Percentiles rank a stretch among this genome's conserved stretches.
These are phyloP conservation scores for Hygrocybe punicea DNA, from an alignment of 768 basidiomycete genomes.

Conservation along the genomic window DNA sequence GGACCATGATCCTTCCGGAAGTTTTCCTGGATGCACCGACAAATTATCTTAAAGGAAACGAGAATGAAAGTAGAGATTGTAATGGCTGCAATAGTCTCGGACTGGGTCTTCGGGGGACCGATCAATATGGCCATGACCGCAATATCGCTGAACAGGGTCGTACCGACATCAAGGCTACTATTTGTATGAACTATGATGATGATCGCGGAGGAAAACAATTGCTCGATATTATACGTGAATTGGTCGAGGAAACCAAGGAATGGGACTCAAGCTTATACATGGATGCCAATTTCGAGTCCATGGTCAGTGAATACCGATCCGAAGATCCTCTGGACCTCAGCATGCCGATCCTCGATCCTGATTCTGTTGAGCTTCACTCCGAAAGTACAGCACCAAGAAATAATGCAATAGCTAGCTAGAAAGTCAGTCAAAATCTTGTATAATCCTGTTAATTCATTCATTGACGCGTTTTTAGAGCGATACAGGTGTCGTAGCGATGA, in stretches of 20 bases:
- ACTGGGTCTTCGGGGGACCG: background rate
- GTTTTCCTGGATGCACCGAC: slow-evolving; percentile 4
- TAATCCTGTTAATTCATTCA: too few relatives aligned
- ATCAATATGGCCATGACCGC: background rate
- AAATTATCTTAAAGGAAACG: background rate
- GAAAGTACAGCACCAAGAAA: too few relatives aligned
- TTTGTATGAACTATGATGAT: background rate
- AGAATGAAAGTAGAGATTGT: background rate
- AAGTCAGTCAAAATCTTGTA: too few relatives aligned
- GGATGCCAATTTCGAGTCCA: slow-evolving; percentile 44
- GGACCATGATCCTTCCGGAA: slow-evolving; percentile 43
- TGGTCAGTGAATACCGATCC: background rate
- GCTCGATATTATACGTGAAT: slow-evolving; percentile 44
- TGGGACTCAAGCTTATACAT: slow-evolving; percentile 51
- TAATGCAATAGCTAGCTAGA: too few relatives aligned
- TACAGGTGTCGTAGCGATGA: too few relatives aligned
- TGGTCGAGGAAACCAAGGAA: slow-evolving; percentile 47
- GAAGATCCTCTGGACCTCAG: background rate
- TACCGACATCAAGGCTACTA: background rate
- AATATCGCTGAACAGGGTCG: too few relatives aligned
- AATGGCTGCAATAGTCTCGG: background rate
- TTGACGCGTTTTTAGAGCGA: too few relatives aligned
- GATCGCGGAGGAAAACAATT: slow-evolving; percentile 22
- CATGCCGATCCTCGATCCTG: too few relatives aligned
- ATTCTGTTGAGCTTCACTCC: too few relatives aligned